These are phyloP conservation scores for Fistulinella prunicolor DNA, from an alignment of 768 basidiomycete species.

Conservation along the genomic window DNA sequence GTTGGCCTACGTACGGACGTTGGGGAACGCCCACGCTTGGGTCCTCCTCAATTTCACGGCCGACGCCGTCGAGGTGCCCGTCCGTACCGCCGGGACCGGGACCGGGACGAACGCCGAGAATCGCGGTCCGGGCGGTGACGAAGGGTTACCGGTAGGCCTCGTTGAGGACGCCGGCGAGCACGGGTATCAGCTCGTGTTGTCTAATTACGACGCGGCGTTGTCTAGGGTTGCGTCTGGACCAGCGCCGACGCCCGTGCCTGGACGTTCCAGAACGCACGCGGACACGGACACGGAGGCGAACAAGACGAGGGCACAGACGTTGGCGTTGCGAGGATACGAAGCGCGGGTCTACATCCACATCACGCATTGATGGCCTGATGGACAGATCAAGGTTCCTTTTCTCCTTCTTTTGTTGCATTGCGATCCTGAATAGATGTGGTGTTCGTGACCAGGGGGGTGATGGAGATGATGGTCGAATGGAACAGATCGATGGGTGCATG, in stretches of 20 bases:
- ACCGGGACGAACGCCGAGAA: too few relatives aligned
- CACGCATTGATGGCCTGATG: background rate
- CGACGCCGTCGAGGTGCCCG: conserved; percentile 20
- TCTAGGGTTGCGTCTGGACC: too few relatives aligned
- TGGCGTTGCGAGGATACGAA: conserved; percentile 28
- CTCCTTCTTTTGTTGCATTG: too few relatives aligned
- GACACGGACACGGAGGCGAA: background rate
- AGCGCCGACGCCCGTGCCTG: too few relatives aligned
- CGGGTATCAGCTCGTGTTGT: conserved; percentile 18
- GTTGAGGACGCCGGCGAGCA: background rate
- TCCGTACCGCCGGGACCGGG: background rate
- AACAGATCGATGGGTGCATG: too few relatives aligned
- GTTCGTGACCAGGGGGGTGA: too few relatives aligned
- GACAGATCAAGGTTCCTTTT: too few relatives aligned
- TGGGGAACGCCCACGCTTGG: conserved; percentile 33
- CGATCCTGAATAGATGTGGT: too few relatives aligned
- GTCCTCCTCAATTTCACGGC: conserved; percentile 49
- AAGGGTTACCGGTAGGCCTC: background rate
- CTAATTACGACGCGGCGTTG: conserved; percentile 26
- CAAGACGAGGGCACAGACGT: background rate
- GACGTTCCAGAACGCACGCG: too few relatives aligned
- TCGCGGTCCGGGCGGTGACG: too few relatives aligned
- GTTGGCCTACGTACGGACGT: conserved; percentile 51
- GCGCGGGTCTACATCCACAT: conserved; percentile 16
- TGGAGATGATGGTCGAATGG: too few relatives aligned